Percentiles rank a stretch among this genome's conserved stretches.
These are phyloP conservation scores for Bjerkandera adusta DNA, from an alignment of 1,284 basidiomycete species.

Conservation along the genomic window DNA sequence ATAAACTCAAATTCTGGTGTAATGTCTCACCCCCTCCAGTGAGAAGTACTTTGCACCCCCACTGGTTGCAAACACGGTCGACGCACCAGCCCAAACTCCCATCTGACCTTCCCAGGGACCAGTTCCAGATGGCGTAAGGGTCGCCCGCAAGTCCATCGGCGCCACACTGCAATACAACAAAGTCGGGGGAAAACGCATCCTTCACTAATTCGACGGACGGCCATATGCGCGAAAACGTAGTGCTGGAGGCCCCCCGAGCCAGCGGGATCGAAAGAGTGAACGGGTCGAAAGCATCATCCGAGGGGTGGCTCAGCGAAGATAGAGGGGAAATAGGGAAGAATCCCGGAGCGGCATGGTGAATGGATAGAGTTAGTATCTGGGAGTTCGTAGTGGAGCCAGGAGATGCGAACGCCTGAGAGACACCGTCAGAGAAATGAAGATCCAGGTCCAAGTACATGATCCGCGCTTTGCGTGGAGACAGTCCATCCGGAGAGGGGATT, in stretches of 20 bases:
- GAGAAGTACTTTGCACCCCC: slow-evolving; percentile 60
- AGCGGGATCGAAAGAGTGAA: slow-evolving; percentile 80
- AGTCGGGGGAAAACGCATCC: slow-evolving; percentile 72
- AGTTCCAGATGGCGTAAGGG: slow-evolving; percentile 77
- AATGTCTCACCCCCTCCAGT: slow-evolving; percentile 57
- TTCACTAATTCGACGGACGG: slow-evolving; percentile 57
- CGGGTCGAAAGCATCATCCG: slow-evolving; percentile 49
- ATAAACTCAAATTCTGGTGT: not conserved
- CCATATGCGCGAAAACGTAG: slow-evolving; percentile 67
- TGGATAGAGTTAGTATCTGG: slow-evolving; percentile 77
- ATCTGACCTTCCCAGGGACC: slow-evolving; percentile 55
- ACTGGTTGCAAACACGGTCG: slow-evolving; percentile 48
- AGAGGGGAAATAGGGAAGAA: slow-evolving; percentile 78
- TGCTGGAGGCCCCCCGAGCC: slow-evolving; percentile 57
- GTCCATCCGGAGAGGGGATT: slow-evolving; percentile 10
- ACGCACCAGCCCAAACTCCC: slow-evolving; percentile 77
- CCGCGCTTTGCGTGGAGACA: slow-evolving; percentile 46
- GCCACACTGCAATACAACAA: slow-evolving; percentile 83
- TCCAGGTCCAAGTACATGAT: slow-evolving; percentile 92
- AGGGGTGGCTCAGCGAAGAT: slow-evolving; percentile 45
- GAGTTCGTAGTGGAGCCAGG: slow-evolving; percentile 25
- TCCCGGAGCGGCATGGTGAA: slow-evolving; percentile 79
- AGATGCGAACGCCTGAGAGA: slow-evolving; percentile 69
- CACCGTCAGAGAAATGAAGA: slow-evolving; percentile 89
- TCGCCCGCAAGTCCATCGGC: slow-evolving; percentile 86